These are phyloP conservation scores for Eucalyptus globulus DNA, from an alignment of 345 rosid genomes.

Conservation along the genomic window DNA sequence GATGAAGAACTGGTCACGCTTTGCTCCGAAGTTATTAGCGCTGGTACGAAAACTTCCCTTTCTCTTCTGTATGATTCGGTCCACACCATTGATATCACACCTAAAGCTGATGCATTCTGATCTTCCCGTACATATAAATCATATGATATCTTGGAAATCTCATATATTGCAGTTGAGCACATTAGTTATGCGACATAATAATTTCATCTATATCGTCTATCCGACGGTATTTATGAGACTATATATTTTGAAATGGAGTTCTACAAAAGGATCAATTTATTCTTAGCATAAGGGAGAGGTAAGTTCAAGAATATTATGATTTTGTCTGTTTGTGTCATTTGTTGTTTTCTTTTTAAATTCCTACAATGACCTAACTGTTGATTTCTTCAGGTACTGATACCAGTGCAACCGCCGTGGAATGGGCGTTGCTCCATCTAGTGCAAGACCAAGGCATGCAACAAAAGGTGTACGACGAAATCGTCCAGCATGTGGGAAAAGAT, in stretches of 20 bases:
- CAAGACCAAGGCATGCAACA: constrained; percentile 60
- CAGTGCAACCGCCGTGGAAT: constrained; percentile 70
- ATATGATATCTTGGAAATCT: background rate
- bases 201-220: background rate
- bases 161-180: no score
- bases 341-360: background rate
- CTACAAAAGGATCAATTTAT: background rate
- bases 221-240: background rate
- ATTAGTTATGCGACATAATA: background rate
- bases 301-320: background rate
- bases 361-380: background rate
- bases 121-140: background rate
- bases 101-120: background rate
- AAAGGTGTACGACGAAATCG: constrained; percentile 51
- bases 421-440: constrained; percentile 72
- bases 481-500: constrained; percentile 38
- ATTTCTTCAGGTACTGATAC: constrained; percentile 41
- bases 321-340: background rate
- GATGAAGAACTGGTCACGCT: constrained; percentile 85
- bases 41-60: constrained; percentile 18
- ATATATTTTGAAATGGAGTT: background rate
- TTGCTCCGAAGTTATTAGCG: constrained; percentile 73
- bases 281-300: background rate
- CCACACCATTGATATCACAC: background rate
- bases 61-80: background rate